Percentiles rank a stretch among this genome's conserved stretches.
Conservation (phyloP, 176 grass and related monocot species). For the Metroxylon sagu region DNA sequence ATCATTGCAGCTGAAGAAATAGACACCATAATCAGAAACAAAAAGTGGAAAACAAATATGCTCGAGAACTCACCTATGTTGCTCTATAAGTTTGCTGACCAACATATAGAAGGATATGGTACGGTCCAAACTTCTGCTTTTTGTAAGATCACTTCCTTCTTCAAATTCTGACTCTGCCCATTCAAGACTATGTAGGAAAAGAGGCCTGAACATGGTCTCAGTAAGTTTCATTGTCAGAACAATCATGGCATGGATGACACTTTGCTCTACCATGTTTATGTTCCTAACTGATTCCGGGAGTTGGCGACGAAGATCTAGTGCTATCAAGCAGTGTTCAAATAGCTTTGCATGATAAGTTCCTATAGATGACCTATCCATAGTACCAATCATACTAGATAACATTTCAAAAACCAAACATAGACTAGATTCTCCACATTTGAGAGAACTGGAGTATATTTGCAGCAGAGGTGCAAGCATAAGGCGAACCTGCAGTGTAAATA, state of each 20-base stretch:
- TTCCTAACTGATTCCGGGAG: constrained; percentile 48
- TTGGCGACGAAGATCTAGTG: constrained; percentile 73
- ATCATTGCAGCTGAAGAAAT: too few relatives aligned
- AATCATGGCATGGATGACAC: constrained; percentile 59
- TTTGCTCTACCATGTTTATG: constrained; percentile 61
- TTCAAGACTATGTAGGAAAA: constrained; percentile 69
- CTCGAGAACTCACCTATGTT: constrained; percentile 43
- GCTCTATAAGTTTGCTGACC: constrained; percentile 61
- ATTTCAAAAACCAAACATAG: constrained; percentile 64
- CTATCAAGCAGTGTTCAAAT: constrained; percentile 70
- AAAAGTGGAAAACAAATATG: too few relatives aligned
- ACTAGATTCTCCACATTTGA: constrained; percentile 61
- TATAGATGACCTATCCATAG: constrained; percentile 69
- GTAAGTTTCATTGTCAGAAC: constrained; percentile 79
- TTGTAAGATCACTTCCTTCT: constrained; percentile 26
- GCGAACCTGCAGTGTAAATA: constrained; percentile 39
- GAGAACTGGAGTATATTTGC: constrained; percentile 43
- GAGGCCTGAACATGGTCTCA: constrained; percentile 83
- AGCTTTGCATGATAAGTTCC: constrained; percentile 74
- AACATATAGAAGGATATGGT: constrained; percentile 76
- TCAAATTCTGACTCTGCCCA: constrained; percentile 78
- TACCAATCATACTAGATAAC: constrained; percentile 53
- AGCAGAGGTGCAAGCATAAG: constrained; percentile 68
- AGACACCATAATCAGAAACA: too few relatives aligned
- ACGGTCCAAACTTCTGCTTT: constrained; percentile 54